A percentile compares a stretch with the other conserved stretches of the same genome.
Conservation (phyloP, 2,329 filamentous ascomycete genomes). For the Penicillium sp. region DNA sequence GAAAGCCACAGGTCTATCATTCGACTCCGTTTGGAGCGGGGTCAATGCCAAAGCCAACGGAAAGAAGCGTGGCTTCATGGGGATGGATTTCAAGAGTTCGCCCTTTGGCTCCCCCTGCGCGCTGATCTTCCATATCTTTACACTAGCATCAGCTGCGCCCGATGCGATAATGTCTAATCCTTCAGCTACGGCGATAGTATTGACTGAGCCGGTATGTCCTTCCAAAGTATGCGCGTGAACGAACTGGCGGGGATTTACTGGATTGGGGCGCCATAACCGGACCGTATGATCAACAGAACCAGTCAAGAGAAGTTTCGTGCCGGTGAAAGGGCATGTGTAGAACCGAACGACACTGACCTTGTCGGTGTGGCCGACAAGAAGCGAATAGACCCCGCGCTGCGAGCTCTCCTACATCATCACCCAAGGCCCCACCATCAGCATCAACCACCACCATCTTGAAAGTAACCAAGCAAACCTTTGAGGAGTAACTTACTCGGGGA, state of each 20-base stretch:
- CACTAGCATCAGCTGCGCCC: slow-evolving; percentile 53
- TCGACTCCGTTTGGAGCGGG: slow-evolving; percentile 47
- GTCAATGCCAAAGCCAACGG: slow-evolving; percentile 67
- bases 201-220: slow-evolving; percentile 67
- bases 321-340: slow-evolving; percentile 47
- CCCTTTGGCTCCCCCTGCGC: slow-evolving; percentile 28
- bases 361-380: slow-evolving; percentile 69
- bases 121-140: slow-evolving; percentile 60
- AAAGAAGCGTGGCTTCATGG: slow-evolving; percentile 68
- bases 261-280: slow-evolving; percentile 52
- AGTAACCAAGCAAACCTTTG: too few relatives aligned
- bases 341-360: slow-evolving; percentile 78
- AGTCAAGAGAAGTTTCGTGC: slow-evolving; percentile 57
- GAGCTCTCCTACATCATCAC: too few relatives aligned
- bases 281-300: slow-evolving; percentile 74
- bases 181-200: slow-evolving; percentile 48
- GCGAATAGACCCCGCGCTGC: slow-evolving; percentile 55
- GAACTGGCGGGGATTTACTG: too few relatives aligned
- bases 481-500: slow-evolving; percentile 66
- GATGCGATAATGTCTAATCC: slow-evolving; percentile 46
- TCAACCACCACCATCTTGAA: too few relatives aligned
- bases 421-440: too few relatives aligned
- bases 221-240: slow-evolving; percentile 47
- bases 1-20: slow-evolving; percentile 50
- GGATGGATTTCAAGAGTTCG: slow-evolving; percentile 61